A percentile compares a stretch with the other conserved stretches of the same genome.
Conservation (phyloP, 495 filamentous ascomycete genomes). For the Penicillium antarcticum region DNA sequence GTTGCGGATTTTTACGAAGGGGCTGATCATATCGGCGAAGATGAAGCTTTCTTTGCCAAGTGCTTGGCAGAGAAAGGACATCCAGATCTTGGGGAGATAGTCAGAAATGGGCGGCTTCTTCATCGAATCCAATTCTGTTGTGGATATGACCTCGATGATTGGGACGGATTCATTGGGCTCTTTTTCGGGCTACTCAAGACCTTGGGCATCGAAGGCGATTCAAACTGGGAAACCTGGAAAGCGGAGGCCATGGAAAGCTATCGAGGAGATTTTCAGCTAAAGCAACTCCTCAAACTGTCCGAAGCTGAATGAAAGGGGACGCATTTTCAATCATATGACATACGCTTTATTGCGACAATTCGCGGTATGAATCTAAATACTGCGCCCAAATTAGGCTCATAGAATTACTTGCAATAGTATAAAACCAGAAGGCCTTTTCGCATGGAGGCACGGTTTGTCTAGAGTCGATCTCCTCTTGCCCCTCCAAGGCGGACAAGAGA, state of each 20-base stretch:
- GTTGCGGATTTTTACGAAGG: constrained; percentile 41
- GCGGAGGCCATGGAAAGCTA: constrained; percentile 25
- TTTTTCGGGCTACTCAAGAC: constrained; percentile 32
- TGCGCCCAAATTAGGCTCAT: too few species aligned
- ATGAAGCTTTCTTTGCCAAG: constrained; percentile 30
- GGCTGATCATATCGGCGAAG: constrained; percentile 28
- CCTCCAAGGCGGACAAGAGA: too few species aligned
- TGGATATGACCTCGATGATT: constrained; percentile 35
- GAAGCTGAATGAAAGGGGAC: neutral
- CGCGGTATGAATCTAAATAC: too few species aligned
- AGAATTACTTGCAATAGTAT: too few species aligned
- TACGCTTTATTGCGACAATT: too few species aligned
- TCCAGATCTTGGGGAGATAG: constrained; percentile 25
- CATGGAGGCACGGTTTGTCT: too few species aligned
- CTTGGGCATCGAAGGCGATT: constrained; percentile 21
- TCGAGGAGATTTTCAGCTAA: constrained; percentile 22
- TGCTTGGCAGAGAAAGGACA: constrained; percentile 31
- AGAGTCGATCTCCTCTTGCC: too few species aligned
- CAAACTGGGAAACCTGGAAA: constrained; percentile 35
- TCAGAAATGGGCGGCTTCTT: constrained; percentile 29
- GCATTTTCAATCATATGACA: too few species aligned
- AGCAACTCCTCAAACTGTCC: neutral
- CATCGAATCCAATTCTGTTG: constrained; percentile 39
- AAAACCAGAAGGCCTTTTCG: too few species aligned
- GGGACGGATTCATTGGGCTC: constrained; percentile 39